Base-by-base conservation (phyloP, 352 stramenopile species). In the Globisporangium camurandrum region DNA sequence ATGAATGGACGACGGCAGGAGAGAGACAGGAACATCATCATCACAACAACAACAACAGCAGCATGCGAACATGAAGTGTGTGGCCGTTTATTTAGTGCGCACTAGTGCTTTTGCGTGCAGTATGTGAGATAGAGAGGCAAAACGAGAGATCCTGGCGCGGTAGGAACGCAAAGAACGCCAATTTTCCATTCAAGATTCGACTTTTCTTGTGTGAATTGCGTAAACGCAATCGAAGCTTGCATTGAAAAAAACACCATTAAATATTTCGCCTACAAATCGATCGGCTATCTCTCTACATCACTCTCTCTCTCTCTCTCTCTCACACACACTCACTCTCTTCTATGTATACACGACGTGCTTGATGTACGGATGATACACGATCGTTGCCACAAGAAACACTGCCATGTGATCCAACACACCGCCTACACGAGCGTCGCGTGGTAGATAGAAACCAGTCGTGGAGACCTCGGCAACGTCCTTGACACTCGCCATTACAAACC, bases 321-420 rank as follows among this genome's bases (percentile, higher is more conserved):
- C 14, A 20, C 33, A 20, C 14, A 3, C 4, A 7, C 14, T n/a
- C 10, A 14, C 12, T 11, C 31, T 5, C 22, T 0, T 56, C 49
- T n/a, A 57, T 11, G 9, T 38, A 44, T 56, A 55, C 33, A 48
- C 44, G 11, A 56, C 33, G 31, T 75, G 57, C 58, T 77, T 78
- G 45, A 70, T 54, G 38, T 79, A 77, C 39, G 71, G 68, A 42
- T 79, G 72, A 39, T 71, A 82, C 27, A 77, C 61, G 26, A 77
- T 62, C 30, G 66, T 61, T 23, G 63, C 63, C 33, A 79, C 61
- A 31, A 73, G 62, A 46, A 82, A 75, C 19, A 74, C 55, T 2
- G 61, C 57, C 47, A 70, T 65, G 20, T 61, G 62, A 57, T 77
- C 71, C 19, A 82, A 56, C n/a, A 70, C 51, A 28, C 71, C 67